These are phyloP conservation scores for Melaleuca quinquenervia DNA, from an alignment of 345 rosid genomes.

Conservation along the genomic window DNA sequence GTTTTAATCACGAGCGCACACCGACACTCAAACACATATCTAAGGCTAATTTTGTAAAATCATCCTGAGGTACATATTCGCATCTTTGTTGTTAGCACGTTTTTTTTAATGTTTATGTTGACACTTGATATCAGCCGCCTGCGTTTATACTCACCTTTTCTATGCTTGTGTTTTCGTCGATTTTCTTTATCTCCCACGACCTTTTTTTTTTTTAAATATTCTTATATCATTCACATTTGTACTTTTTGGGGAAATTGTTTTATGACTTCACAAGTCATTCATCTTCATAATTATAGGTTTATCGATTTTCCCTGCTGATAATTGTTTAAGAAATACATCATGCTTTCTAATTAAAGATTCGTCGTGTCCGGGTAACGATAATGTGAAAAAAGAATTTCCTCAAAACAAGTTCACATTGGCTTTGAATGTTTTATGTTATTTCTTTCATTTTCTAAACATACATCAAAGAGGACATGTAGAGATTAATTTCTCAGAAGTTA, in stretches of 20 bases:
- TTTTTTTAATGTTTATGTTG: background rate
- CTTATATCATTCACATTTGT: background rate
- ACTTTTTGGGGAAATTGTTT: background rate
- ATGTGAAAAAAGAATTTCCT: background rate
- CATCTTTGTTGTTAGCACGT: background rate
- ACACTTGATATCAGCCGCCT: background rate
- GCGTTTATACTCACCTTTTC: background rate
- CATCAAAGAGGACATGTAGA: background rate
- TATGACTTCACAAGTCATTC: background rate
- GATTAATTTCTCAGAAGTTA: background rate
- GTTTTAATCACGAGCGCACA: too few species aligned
- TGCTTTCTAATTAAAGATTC: background rate
- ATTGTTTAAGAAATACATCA: background rate
- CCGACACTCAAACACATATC: too few species aligned
- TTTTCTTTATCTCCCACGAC: background rate
- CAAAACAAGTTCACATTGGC: background rate
- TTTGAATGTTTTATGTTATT: background rate
- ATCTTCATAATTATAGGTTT: background rate
- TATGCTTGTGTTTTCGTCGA: background rate
- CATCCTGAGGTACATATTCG: too few species aligned
- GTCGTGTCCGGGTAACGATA: background rate
- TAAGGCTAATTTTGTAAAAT: too few species aligned
- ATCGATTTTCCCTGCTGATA: background rate
- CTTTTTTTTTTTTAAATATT: background rate
- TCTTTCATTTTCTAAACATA: background rate